Evolutionary conservation across 306 rosid genomes (phyloP), one percentile per base, ranked within the genome.

Genomic region (Delonix regia): DNA sequence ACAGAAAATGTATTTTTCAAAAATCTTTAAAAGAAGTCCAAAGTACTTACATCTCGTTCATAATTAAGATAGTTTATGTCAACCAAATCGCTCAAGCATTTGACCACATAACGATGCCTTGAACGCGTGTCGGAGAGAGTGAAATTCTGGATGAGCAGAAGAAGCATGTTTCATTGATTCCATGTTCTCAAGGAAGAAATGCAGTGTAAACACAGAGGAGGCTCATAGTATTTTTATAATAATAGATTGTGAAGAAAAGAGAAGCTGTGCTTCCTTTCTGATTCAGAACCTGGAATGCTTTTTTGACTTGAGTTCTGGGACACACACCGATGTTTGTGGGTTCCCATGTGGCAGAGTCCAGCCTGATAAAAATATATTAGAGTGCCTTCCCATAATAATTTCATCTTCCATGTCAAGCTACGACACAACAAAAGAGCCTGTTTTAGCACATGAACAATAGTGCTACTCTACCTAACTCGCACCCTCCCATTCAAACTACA

Each of bases 361-460:
- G 5, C n/a, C 48, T 45, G 10, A 21, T 21, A 11, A 64, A 5
- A 62, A 30, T 51, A 51, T 16, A 51, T n/a, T 51, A 51, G 24
- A 51, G 2, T 18, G 57, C 24, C 24, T 19, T 6, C 24, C 24
- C 24, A 51, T 64, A 36, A 15, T 8, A 36, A 9, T 7, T 63
- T 34, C 27, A 63, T 38, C 34, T 38, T 66, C 52, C 74, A 48
- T 82, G 75, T 78, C 87, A 85, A 73, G 82, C 86, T 24, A 67
- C 12, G 72, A 57, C 71, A 76, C 66, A 60, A 74, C 77, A 47
- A 44, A 27, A 24, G 66, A 83, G 22, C 75, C 87, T 85, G 85
- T 79, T 79, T 75, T 33, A 88, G 69, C 83, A 74, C 85, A 78
- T 16, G 71, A 76, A 73, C 74, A 7, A 39, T 22, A 11, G 52